Conservation (phyloP, 805 yeast species). For the Metschnikowia noctiluminum region DNA sequence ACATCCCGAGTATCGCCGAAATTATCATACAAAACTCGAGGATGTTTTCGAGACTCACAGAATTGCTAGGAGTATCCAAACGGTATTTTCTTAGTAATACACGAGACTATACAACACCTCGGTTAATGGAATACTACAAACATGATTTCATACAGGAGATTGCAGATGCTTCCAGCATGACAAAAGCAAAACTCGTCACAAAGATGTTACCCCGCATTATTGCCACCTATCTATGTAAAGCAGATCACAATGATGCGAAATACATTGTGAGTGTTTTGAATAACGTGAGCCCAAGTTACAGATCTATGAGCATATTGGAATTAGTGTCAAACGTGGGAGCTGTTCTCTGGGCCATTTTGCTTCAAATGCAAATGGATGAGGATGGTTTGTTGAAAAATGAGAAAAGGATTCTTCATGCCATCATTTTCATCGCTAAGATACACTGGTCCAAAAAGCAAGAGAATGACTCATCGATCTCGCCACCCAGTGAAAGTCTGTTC, state of each 20-base stretch:
- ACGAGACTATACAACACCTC: conserved; percentile 71
- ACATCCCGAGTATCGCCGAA: conserved; percentile 67
- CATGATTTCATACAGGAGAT: conserved; percentile 61
- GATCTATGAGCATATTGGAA: conserved; percentile 28
- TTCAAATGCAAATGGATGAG: conserved; percentile 32
- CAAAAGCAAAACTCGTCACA: conserved; percentile 47
- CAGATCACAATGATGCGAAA: conserved; percentile 43
- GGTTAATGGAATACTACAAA: conserved; percentile 63
- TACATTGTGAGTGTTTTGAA: conserved; percentile 52
- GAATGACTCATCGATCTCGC: neutral
- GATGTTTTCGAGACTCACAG: conserved; percentile 58
- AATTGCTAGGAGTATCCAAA: conserved; percentile 59
- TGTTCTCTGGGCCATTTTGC: conserved; percentile 34
- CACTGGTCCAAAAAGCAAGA: conserved; percentile 17
- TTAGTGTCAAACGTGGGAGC: conserved; percentile 37
- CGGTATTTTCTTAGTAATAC: conserved; percentile 66
- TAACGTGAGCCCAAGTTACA: conserved; percentile 50
- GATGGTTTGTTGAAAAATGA: conserved; percentile 28
- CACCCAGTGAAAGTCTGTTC: conserved; percentile 16
- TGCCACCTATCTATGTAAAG: conserved; percentile 55
- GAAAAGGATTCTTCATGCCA: conserved; percentile 39
- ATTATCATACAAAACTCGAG: conserved; percentile 58
- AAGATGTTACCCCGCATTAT: conserved; percentile 50
- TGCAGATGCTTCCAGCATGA: conserved; percentile 47
- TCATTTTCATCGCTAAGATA: conserved; percentile 37